Percentiles rank a stretch among this genome's conserved stretches.
Conservation (phyloP, 2,329 filamentous ascomycete genomes). For the Cercospora sesami region DNA sequence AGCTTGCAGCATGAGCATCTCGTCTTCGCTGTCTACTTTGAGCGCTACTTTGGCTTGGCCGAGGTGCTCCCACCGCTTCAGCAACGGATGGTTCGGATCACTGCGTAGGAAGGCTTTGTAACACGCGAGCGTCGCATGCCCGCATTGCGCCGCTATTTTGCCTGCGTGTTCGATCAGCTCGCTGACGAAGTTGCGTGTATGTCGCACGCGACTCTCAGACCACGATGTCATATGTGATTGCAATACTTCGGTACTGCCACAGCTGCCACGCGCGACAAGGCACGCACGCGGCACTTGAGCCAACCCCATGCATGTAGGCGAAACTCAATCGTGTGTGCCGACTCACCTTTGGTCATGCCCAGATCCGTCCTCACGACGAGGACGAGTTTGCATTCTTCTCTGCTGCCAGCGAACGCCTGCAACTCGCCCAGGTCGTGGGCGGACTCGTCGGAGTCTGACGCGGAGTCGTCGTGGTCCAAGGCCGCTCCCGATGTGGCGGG, state of each 20-base stretch:
- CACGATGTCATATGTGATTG: neutral
- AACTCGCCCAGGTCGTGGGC: slow-evolving; percentile 45
- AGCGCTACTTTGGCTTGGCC: slow-evolving; percentile 64
- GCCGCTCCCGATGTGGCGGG: slow-evolving; percentile 4
- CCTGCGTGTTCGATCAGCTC: slow-evolving; percentile 54
- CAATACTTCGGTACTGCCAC: neutral
- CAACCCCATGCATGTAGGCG: neutral
- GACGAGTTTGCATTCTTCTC: slow-evolving; percentile 91
- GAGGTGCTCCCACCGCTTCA: slow-evolving; percentile 78
- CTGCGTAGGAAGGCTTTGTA: slow-evolving; percentile 76
- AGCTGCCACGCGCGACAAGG: neutral
- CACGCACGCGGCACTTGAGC: slow-evolving; percentile 3
- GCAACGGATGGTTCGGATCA: slow-evolving; percentile 59
- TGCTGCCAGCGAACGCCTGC: slow-evolving; percentile 49
- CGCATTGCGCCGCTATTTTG: slow-evolving; percentile 95
- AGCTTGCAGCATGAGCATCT: slow-evolving; percentile 71
- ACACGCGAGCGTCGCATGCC: slow-evolving; percentile 77
- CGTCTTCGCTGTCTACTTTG: slow-evolving; percentile 83
- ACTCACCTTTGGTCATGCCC: slow-evolving; percentile 92
- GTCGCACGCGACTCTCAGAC: neutral
- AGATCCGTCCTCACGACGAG: slow-evolving; percentile 90
- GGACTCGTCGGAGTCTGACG: slow-evolving; percentile 42
- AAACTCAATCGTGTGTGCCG: slow-evolving; percentile 1
- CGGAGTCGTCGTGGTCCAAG: slow-evolving; percentile 35
- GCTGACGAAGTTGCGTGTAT: neutral